A percentile compares a stretch with the other conserved stretches of the same genome.
Conservation (phyloP, 768 basidiomycete species). For the Naganishia randhawae region DNA sequence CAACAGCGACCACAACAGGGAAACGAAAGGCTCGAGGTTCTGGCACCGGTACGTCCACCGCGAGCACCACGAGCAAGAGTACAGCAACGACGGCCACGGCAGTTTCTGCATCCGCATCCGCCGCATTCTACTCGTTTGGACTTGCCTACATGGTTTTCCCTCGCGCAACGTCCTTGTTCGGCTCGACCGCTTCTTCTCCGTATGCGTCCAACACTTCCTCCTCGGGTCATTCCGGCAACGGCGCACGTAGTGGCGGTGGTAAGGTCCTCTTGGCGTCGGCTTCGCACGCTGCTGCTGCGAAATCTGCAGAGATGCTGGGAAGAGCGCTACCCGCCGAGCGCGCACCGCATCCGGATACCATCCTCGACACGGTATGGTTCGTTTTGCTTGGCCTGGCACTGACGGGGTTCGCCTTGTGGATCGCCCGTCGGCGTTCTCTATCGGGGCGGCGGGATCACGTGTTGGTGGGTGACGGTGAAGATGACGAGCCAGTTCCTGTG, state of each 20-base stretch:
- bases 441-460: not conserved
- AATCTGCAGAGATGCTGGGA: constrained; percentile 5
- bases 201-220: not conserved
- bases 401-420: constrained; percentile 34
- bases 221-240: not conserved
- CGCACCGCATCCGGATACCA: constrained; percentile 28
- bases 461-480: constrained; percentile 6
- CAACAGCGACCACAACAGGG: not conserved
- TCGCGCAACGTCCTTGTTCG: constrained; percentile 12
- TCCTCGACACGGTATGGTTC: constrained; percentile 45
- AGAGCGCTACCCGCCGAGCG: constrained; percentile 7
- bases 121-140: constrained; percentile 29
- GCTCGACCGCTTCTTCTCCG: not conserved
- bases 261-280: not conserved
- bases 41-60: too few relatives aligned
- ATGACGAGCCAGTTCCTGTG: not conserved
- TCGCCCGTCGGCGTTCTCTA: constrained; percentile 22
- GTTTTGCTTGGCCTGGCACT: constrained; percentile 39
- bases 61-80: not conserved
- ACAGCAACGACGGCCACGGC: not conserved
- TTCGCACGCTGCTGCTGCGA: not conserved
- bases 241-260: not conserved
- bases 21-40: not conserved
- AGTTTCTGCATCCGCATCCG: not conserved
- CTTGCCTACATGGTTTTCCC: constrained; percentile 30